Evolutionary conservation across 441 rosid species (phyloP).

Genomic region (Brassica hybrid): DNA sequence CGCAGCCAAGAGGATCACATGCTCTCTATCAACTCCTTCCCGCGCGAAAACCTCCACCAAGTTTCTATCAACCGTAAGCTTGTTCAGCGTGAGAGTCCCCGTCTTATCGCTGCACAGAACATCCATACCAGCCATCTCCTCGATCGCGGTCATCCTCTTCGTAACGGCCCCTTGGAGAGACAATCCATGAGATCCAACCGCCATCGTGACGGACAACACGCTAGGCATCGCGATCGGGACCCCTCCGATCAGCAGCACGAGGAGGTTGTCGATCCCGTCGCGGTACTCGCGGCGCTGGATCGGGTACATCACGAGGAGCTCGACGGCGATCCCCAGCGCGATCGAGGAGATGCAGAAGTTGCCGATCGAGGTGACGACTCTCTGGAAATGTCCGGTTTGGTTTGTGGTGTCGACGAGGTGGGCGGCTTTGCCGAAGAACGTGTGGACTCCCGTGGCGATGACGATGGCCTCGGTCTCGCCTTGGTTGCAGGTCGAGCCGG

Average conservation of each 20-base stretch:
- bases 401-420: constrained; percentile 90
- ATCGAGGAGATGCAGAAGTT: constrained; percentile 94
- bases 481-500: constrained; percentile 93
- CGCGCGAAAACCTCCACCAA: constrained; percentile 67
- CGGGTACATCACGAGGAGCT: constrained; percentile 79
- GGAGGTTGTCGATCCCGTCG: constrained; percentile 82
- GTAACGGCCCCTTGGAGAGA: constrained; percentile 92
- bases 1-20: constrained; percentile 58
- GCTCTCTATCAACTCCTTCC: constrained; percentile 50
- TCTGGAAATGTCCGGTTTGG: constrained; percentile 93
- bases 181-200: constrained; percentile 89
- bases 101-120: constrained; percentile 94
- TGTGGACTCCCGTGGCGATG: constrained; percentile 92
- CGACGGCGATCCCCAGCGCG: constrained; percentile 68
- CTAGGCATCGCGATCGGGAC: constrained; percentile 96
- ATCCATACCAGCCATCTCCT: constrained; percentile 98
- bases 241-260: constrained; percentile 92
- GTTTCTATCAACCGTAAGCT: constrained; percentile 74
- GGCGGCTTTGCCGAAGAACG: constrained; percentile 95
- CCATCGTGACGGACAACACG: constrained; percentile 94
- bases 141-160: constrained; percentile 98
- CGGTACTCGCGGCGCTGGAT: constrained; percentile 77
- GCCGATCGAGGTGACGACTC: constrained; percentile 85
- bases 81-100: constrained; percentile 85
- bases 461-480: constrained; percentile 92